Conservation (phyloP, 106 monocot species). For the Agapanthus africanus region DNA sequence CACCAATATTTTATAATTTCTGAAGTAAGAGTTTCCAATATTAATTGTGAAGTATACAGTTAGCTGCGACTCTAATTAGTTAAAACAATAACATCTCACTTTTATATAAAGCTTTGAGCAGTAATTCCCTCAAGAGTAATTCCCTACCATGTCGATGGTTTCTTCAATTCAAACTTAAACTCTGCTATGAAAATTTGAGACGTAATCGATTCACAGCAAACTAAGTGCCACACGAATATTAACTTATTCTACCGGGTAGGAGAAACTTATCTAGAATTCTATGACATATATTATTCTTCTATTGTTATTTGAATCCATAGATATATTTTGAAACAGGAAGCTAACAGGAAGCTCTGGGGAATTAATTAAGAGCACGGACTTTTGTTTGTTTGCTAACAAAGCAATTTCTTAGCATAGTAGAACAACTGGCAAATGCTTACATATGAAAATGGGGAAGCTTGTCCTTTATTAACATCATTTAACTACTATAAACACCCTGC, state of each 20-base stretch:
- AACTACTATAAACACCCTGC: no score
- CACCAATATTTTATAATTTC: neutral
- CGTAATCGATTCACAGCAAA: no score
- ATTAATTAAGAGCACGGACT: no score
- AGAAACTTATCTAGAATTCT: neutral
- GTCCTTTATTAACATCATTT: no score
- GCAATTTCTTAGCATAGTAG: no score
- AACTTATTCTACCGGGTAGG: neutral
- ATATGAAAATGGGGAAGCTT: no score
- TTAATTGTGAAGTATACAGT: neutral
- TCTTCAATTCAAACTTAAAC: neutral
- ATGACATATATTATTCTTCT: neutral
- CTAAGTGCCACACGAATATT: no score
- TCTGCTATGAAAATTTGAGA: no score
- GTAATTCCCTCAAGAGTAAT: neutral
- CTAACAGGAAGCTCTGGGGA: no score
- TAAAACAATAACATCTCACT: neutral
- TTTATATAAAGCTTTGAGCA: neutral
- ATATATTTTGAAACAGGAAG: no score
- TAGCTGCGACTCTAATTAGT: neutral
- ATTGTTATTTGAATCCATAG: neutral
- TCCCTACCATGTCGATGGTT: neutral
- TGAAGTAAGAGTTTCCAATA: neutral
- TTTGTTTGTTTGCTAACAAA: no score
- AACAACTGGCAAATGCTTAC: no score